Percentiles rank a stretch among this genome's conserved stretches.
Conservation (phyloP, 257 asterid genomes). For the Jacaranda copaia region DNA sequence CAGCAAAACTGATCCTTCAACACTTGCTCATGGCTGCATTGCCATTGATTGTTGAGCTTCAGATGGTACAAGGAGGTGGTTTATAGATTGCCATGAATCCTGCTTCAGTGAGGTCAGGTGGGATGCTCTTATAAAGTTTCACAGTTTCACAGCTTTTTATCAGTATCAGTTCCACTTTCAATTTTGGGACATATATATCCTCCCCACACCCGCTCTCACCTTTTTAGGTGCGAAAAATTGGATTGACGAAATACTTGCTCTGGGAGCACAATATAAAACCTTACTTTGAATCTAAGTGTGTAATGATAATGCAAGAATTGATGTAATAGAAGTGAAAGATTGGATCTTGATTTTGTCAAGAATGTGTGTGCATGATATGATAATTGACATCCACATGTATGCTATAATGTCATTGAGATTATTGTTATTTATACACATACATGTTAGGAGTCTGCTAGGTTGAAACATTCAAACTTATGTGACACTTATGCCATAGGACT, state of each 20-base stretch:
- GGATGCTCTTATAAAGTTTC: too few species aligned
- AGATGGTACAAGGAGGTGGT: neutral
- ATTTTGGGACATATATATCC: constrained; percentile 5
- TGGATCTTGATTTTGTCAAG: constrained; percentile 32
- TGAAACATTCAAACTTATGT: too few species aligned
- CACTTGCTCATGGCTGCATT: constrained; percentile 68
- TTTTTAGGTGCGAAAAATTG: neutral
- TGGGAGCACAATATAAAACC: neutral
- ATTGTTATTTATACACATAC: neutral
- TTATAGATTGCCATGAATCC: too few species aligned
- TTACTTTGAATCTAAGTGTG: neutral
- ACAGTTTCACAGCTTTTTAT: neutral
- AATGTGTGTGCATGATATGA: neutral
- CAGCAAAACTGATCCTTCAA: constrained; percentile 54
- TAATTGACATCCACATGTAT: too few species aligned
- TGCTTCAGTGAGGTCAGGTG: too few species aligned
- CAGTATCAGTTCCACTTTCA: neutral
- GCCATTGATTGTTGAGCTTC: constrained; percentile 81
- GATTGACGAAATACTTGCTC: neutral
- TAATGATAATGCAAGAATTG: constrained; percentile 9
- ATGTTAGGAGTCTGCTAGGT: too few species aligned
- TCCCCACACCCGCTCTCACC: too few species aligned
- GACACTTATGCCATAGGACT: neutral
- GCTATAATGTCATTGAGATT: neutral
- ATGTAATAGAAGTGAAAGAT: neutral